Percentiles rank a stretch among this genome's conserved stretches.
Evolutionary conservation across 352 stramenopile genomes (phyloP).

Genomic region (Phytopythium helicoides): DNA sequence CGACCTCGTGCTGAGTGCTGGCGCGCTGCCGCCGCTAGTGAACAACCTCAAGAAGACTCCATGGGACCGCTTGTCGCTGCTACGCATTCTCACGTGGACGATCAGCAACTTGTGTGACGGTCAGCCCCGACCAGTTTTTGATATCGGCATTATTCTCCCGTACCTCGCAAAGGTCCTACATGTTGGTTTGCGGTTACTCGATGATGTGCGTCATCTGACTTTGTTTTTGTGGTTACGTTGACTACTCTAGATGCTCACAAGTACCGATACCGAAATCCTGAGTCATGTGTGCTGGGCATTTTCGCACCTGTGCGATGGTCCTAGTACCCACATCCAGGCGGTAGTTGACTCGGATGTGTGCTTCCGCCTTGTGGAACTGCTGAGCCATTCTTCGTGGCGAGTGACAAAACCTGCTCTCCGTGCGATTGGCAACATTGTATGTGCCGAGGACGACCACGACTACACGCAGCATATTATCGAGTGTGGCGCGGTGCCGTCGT

Average conservation of each 20-base stretch:
- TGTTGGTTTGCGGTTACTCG: not conserved
- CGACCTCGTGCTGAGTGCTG: slow-evolving; percentile 86
- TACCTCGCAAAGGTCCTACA: slow-evolving; percentile 63
- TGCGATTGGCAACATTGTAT: slow-evolving; percentile 99
- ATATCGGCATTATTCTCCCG: slow-evolving; percentile 87
- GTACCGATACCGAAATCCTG: slow-evolving; percentile 94
- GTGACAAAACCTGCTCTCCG: slow-evolving; percentile 96
- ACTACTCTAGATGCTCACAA: slow-evolving; percentile 88
- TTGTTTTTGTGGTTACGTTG: slow-evolving; percentile 21
- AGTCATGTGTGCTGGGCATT: slow-evolving; percentile 96
- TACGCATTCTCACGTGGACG: slow-evolving; percentile 92
- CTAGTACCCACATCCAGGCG: slow-evolving; percentile 95
- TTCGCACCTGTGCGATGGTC: slow-evolving; percentile 96
- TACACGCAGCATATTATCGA: slow-evolving; percentile 96
- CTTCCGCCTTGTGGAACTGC: slow-evolving; percentile 92
- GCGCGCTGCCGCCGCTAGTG: slow-evolving; percentile 81
- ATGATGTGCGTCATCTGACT: slow-evolving; percentile 31
- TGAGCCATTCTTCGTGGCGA: slow-evolving; percentile 92
- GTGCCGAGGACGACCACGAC: slow-evolving; percentile 93
- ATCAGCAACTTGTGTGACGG: slow-evolving; percentile 93
- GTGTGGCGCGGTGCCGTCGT: slow-evolving; percentile 92
- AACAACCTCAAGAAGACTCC: slow-evolving; percentile 88
- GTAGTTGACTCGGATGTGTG: slow-evolving; percentile 90
- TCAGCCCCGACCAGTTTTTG: slow-evolving; percentile 86
- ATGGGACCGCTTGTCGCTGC: slow-evolving; percentile 77